Percentiles rank a stretch among this genome's conserved stretches.
phyloP scores from a whole-genome alignment of 1,284 basidiomycete species.

The Porphyrellus sp. region DNA sequence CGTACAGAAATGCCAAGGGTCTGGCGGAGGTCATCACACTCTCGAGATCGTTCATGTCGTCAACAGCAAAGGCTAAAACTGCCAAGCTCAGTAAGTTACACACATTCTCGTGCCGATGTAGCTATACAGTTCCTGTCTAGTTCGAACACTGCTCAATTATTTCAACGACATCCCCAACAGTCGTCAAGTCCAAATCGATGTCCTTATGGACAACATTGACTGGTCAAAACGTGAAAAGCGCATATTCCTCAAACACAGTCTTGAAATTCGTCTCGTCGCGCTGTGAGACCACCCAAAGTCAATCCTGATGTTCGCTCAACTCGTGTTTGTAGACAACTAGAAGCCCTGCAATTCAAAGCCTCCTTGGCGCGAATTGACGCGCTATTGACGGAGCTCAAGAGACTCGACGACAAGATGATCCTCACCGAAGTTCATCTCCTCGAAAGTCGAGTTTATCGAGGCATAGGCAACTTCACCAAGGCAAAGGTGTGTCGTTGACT shows the following conservation, averaged over 20 bases:
- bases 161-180: conserved; percentile 79
- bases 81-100: conserved; percentile 83
- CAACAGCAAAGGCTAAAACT: conserved; percentile 96
- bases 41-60: conserved; percentile 88
- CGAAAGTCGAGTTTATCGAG: conserved; percentile 89
- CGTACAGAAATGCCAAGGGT: conserved; percentile 73
- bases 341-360: conserved; percentile 72
- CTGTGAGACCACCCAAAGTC: conserved; percentile 49
- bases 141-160: conserved; percentile 89
- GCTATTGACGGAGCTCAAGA: conserved; percentile 87
- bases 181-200: conserved; percentile 78
- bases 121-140: conserved; percentile 39
- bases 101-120: background rate
- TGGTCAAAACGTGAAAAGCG: conserved; percentile 94
- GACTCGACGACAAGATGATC: conserved; percentile 96
- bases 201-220: conserved; percentile 86
- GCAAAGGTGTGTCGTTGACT: conserved; percentile 64
- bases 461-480: conserved; percentile 88
- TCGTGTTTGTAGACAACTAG: conserved; percentile 58
- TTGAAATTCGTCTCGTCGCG: conserved; percentile 86
- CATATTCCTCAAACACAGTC: conserved; percentile 92
- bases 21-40: conserved; percentile 86
- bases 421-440: conserved; percentile 95
- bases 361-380: conserved; percentile 83
- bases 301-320: conserved; percentile 1